Conservation (phyloP, 2,329 filamentous ascomycete species). For the Ramularia collo-cygni region DNA sequence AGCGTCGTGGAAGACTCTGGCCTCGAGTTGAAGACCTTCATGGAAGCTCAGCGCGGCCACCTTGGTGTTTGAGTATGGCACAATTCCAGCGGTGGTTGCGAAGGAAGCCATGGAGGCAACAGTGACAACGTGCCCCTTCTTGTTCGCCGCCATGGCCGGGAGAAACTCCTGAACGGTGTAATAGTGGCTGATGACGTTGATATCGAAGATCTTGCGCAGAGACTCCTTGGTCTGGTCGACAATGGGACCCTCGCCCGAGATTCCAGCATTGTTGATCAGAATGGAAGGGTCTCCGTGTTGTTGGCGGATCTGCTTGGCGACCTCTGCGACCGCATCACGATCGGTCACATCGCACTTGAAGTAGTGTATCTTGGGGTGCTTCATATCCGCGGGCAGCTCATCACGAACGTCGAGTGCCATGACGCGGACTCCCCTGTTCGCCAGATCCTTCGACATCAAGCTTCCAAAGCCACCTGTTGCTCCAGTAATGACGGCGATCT, state of each 20-base stretch:
- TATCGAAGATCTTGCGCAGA: conserved; percentile 45
- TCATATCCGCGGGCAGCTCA: conserved; percentile 28
- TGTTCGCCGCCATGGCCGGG: conserved; percentile 43
- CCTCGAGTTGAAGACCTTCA: conserved; percentile 39
- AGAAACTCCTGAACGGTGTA: conserved; percentile 47
- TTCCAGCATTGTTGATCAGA: conserved; percentile 46
- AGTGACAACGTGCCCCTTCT: conserved; percentile 52
- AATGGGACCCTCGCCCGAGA: conserved; percentile 42
- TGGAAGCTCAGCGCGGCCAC: conserved; percentile 48
- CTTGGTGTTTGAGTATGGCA: conserved; percentile 49
- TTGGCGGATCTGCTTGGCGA: conserved; percentile 34
- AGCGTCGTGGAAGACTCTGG: conserved; percentile 37
- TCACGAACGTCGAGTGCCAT: conserved; percentile 34
- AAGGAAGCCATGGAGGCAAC: conserved; percentile 50
- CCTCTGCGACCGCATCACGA: conserved; percentile 38
- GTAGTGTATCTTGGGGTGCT: conserved; percentile 30
- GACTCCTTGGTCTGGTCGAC: conserved; percentile 39
- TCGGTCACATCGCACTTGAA: conserved; percentile 45
- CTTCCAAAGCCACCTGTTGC: conserved; percentile 34
- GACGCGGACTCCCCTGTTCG: conserved; percentile 32
- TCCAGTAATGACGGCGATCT: conserved; percentile 32
- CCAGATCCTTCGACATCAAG: conserved; percentile 31
- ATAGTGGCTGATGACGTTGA: conserved; percentile 48
- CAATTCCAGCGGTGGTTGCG: conserved; percentile 35
- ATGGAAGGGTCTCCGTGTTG: conserved; percentile 40